Conservation (phyloP, 2,329 filamentous ascomycete genomes). For the Cladosporium colombiae region DNA sequence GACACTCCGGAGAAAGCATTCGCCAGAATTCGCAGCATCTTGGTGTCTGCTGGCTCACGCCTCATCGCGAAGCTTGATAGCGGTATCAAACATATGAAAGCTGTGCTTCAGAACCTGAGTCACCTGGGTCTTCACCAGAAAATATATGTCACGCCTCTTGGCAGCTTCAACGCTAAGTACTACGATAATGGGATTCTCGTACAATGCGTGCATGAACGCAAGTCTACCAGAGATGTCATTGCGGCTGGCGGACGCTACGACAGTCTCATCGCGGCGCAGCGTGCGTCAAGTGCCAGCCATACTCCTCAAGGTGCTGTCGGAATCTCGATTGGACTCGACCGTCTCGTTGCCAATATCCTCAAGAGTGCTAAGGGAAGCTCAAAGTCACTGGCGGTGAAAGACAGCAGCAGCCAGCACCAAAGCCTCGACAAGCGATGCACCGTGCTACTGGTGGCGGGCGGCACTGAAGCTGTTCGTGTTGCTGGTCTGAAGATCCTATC, state of each 20-base stretch:
- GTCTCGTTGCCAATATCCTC: constrained; percentile 65
- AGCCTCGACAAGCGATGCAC: constrained; percentile 60
- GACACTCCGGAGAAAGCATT: constrained; percentile 74
- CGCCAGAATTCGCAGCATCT: constrained; percentile 58
- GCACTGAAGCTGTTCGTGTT: constrained; percentile 71
- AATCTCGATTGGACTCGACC: constrained; percentile 87
- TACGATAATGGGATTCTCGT: constrained; percentile 85
- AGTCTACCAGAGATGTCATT: constrained; percentile 76
- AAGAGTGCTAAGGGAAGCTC: constrained; percentile 34
- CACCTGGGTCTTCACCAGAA: constrained; percentile 74
- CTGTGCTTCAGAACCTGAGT: constrained; percentile 75
- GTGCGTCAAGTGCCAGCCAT: constrained; percentile 63
- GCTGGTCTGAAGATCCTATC: constrained; percentile 76
- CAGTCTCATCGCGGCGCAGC: constrained; percentile 79
- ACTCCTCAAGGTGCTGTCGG: constrained; percentile 66
- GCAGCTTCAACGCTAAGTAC: constrained; percentile 88
- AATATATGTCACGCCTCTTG: constrained; percentile 80
- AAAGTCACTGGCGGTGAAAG: constrained; percentile 27
- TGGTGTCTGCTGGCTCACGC: constrained; percentile 49
- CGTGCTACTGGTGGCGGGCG: constrained; percentile 85
- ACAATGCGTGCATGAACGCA: constrained; percentile 84
- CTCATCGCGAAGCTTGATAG: constrained; percentile 34
- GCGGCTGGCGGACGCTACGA: constrained; percentile 95
- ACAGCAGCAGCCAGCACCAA: constrained; percentile 16
- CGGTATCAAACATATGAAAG: constrained; percentile 68